phyloP scores from a whole-genome alignment of 441 rosid genomes.

The Pelargonium myrrhifolium region DNA sequence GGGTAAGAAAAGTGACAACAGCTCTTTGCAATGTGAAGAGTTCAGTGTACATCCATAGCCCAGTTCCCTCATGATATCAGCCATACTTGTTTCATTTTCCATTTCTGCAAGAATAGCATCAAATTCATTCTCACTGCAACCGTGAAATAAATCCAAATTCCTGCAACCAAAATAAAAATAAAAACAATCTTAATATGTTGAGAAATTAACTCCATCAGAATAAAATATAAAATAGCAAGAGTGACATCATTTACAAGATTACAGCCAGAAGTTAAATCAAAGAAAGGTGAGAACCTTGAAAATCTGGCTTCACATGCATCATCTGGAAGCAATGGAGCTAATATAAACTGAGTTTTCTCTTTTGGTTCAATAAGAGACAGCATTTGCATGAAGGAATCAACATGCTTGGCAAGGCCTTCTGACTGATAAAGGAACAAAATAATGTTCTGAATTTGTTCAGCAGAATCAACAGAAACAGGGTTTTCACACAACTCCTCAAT shows the following conservation, averaged over 20 bases:
- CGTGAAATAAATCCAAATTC: conserved; percentile 40
- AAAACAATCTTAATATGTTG: conserved; percentile 1
- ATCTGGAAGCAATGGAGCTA: conserved; percentile 59
- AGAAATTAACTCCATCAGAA: conserved; percentile 4
- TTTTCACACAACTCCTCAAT: conserved; percentile 54
- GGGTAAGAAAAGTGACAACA: conserved; percentile 65
- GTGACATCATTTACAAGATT: neutral
- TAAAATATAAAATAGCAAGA: neutral
- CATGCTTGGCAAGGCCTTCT: conserved; percentile 60
- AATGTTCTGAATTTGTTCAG: conserved; percentile 58
- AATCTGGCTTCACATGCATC: conserved; percentile 44
- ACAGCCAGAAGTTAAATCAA: conserved; percentile 4
- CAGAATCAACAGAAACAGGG: conserved; percentile 43
- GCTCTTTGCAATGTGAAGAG: conserved; percentile 61
- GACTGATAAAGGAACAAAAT: conserved; percentile 70
- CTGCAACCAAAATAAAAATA: conserved; percentile 26
- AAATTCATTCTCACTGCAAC: conserved; percentile 55
- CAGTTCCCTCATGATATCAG: conserved; percentile 75
- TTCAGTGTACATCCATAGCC: conserved; percentile 88
- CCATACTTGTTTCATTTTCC: conserved; percentile 68
- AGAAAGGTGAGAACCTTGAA: conserved; percentile 23
- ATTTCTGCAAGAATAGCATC: conserved; percentile 79
- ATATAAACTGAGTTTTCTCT: conserved; percentile 48
- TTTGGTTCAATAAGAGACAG: conserved; percentile 52
- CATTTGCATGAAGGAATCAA: conserved; percentile 63